These are phyloP conservation scores for Selenicereus undatus DNA, from an alignment of 148 eudicot species.

Conservation along the genomic window DNA sequence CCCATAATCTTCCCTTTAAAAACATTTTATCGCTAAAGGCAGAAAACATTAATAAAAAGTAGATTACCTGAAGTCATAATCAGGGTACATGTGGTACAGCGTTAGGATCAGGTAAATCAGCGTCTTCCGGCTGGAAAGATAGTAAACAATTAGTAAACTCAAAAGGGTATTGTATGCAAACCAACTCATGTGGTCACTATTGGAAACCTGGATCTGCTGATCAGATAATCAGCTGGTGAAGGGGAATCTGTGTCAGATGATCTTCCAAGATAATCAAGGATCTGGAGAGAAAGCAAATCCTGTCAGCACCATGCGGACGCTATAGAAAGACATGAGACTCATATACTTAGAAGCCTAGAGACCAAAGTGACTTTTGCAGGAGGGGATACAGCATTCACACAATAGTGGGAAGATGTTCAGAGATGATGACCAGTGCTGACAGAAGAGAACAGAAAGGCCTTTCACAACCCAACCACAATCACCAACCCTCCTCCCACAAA, in stretches of 20 bases:
- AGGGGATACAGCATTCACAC: background rate
- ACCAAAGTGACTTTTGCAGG: background rate
- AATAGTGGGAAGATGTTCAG: background rate
- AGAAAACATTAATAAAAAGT: constrained; percentile 21
- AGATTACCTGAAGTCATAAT: constrained; percentile 93
- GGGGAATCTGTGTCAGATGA: constrained; percentile 76
- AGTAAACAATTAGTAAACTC: constrained; percentile 25
- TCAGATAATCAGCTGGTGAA: constrained; percentile 69
- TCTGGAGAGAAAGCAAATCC: constrained; percentile 34
- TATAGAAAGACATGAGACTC: background rate
- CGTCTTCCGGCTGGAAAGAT: constrained; percentile 73
- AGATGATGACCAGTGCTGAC: background rate
- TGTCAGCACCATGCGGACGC: background rate
- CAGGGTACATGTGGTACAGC: constrained; percentile 89
- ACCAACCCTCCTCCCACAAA: background rate
- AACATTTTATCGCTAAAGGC: constrained; percentile 5
- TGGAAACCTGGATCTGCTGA: constrained; percentile 70
- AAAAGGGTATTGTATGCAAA: constrained; percentile 11
- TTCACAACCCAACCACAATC: background rate
- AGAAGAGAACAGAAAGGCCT: background rate
- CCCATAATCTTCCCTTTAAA: constrained; percentile 82
- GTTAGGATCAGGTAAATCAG: constrained; percentile 85
- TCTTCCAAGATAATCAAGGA: constrained; percentile 75
- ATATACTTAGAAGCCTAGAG: background rate
- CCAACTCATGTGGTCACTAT: constrained; percentile 8